A percentile compares a stretch with the other conserved stretches of the same genome.
phyloP scores from a whole-genome alignment of 306 rosid genomes.

The Glycine soja region DNA sequence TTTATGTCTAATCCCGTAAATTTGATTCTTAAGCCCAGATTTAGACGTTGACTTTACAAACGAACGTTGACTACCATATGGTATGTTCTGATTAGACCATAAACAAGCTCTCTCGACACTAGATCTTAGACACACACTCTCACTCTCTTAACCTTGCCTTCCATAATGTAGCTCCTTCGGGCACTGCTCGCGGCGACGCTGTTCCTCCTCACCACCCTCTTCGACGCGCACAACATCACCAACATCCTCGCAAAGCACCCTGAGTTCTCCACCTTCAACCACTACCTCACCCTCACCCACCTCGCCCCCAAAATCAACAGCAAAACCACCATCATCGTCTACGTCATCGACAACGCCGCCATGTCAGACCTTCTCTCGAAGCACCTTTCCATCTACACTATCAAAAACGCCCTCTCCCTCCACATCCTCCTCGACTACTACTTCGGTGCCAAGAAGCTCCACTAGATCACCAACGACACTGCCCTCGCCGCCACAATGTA shows the following conservation, averaged over 20 bases:
- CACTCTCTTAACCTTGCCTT: no score
- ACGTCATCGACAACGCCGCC: slow-evolving; percentile 87
- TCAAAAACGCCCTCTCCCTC: slow-evolving; percentile 88
- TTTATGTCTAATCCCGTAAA: no score
- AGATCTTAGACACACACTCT: slow-evolving; percentile 35
- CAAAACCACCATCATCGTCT: slow-evolving; percentile 75
- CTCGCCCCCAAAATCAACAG: slow-evolving; percentile 77
- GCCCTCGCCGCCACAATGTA: slow-evolving; percentile 87
- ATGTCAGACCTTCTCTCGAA: slow-evolving; percentile 67
- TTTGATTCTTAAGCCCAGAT: no score
- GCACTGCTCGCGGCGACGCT: slow-evolving; percentile 36
- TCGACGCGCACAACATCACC: slow-evolving; percentile 79
- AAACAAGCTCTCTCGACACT: slow-evolving; percentile 10
- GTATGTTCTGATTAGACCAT: no score
- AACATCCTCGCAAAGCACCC: slow-evolving; percentile 71
- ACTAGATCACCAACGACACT: slow-evolving; percentile 95
- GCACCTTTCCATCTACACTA: slow-evolving; percentile 61
- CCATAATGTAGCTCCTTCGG: slow-evolving; percentile 55
- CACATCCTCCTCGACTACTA: slow-evolving; percentile 92
- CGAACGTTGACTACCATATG: no score
- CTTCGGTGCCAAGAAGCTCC: slow-evolving; percentile 93
- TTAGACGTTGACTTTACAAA: no score
- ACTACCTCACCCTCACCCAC: slow-evolving; percentile 74
- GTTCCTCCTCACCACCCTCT: no score
- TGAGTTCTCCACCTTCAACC: slow-evolving; percentile 82